Percentiles rank a stretch among this genome's conserved stretches.
Conservation (phyloP, 176 grass and related monocot species). For the Paspalum vaginatum region DNA sequence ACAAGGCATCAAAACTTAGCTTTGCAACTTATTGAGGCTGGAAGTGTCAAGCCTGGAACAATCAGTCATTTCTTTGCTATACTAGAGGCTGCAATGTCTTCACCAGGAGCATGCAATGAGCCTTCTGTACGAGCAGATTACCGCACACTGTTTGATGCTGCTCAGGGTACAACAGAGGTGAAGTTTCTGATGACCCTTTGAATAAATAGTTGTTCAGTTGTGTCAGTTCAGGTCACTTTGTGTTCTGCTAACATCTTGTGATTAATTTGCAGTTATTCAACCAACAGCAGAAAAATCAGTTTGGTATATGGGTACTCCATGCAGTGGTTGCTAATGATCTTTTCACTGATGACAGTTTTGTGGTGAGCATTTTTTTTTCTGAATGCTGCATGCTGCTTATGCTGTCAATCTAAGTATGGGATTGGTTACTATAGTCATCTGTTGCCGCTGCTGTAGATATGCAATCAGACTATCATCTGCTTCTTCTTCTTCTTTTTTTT, state of each 20-base stretch:
- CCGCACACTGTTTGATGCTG: slow-evolving; percentile 62
- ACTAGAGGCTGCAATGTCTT: slow-evolving; percentile 84
- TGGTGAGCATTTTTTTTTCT: slow-evolving; percentile 59
- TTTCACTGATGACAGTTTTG: slow-evolving; percentile 96
- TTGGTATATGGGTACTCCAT: slow-evolving; percentile 73
- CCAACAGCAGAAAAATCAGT: slow-evolving; percentile 75
- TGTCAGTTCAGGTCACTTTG: not conserved
- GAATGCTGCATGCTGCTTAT: not conserved
- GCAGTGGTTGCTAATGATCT: slow-evolving; percentile 96
- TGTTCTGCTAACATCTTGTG: slow-evolving; percentile 22
- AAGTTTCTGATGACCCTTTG: slow-evolving; percentile 20
- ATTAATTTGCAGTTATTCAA: slow-evolving; percentile 62
- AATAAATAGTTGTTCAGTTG: slow-evolving; percentile 9
- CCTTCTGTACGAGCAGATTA: slow-evolving; percentile 64
- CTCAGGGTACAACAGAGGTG: slow-evolving; percentile 74
- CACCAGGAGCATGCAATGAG: slow-evolving; percentile 67
- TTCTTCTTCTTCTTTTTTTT: not conserved
- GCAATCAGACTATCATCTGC: not conserved
- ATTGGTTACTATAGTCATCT: not conserved
- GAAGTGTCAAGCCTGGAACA: slow-evolving; percentile 84
- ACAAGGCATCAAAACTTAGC: slow-evolving; percentile 94
- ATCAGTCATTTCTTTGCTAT: slow-evolving; percentile 68
- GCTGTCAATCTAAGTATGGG: not conserved
- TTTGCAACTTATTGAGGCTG: slow-evolving; percentile 77
- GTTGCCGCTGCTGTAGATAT: not conserved